phyloP scores from a whole-genome alignment of 2,329 filamentous ascomycete species.

The Didymella keratinophila region DNA sequence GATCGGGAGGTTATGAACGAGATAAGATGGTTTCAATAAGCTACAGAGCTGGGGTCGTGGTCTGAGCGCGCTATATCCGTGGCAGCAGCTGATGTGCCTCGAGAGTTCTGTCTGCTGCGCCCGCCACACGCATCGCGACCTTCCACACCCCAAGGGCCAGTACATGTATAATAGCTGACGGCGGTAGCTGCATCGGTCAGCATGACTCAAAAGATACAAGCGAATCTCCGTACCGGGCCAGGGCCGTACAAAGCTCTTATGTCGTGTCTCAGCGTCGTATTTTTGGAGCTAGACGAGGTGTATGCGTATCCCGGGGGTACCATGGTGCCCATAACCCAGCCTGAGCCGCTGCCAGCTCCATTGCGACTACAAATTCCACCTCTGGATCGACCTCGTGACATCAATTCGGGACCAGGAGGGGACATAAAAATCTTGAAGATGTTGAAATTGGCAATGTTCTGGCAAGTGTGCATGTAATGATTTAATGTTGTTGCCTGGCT shows the following conservation, averaged over 20 bases:
- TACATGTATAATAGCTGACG: neutral
- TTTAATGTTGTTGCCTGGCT: too few species aligned
- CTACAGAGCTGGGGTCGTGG: too few species aligned
- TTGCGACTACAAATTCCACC: neutral
- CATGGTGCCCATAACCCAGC: neutral
- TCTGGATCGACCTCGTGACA: neutral
- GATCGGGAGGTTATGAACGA: too few species aligned
- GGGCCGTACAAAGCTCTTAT: neutral
- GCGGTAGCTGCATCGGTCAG: neutral
- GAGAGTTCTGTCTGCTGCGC: neutral
- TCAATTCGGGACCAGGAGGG: neutral
- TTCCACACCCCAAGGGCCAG: neutral
- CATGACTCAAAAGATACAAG: too few species aligned
- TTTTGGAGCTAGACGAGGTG: neutral
- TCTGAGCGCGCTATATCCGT: too few species aligned
- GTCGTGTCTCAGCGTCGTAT: neutral
- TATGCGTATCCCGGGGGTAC: neutral
- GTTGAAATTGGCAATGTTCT: too few species aligned
- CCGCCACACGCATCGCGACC: neutral
- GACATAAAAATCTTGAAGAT: neutral
- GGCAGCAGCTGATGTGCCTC: neutral
- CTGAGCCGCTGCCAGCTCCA: neutral
- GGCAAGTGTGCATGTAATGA: too few species aligned
- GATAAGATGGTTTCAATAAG: too few species aligned
- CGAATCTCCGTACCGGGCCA: neutral